Base-by-base conservation (phyloP, 805 yeast genomes). In the Yamadazyma tumulicola region DNA sequence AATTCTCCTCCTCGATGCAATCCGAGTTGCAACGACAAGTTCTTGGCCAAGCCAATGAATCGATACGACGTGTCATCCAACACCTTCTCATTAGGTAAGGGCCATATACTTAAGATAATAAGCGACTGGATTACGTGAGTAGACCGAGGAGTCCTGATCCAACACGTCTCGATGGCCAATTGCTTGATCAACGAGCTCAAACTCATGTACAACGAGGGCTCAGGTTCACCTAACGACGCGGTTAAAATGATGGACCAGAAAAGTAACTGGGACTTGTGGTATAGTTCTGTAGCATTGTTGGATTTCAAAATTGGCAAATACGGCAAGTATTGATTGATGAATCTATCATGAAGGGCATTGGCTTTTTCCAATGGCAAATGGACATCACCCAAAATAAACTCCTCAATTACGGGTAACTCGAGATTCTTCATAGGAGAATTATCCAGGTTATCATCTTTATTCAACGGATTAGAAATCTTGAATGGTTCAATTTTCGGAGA, bases 71-170 rank as follows among this genome's bases (percentile, higher is more conserved):
- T 82, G 54, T 89, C 97, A 59, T 89, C 97, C 39, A 89, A 66
- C 13, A 89, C 91, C 51, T 88, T 89, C 51, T 85, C 89, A 51
- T 88, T 88, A 0, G 97, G 97, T 29, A 89, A 58, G 0, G 96
- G 96, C 97, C 97, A 89, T 11, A 79, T 78, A 19, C 89, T 78
- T 19, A 89, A 65, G n/a, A 89, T 81, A 17, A 89, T 62, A 25
- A 89, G 64, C 0, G 96, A 95, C 53, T 89, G 97, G 6, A 89
- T 86, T 25, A 89, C 89, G 55, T 89, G 96, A 0, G 96, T 85
- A 2, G 95, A 85, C 52, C 97, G 72, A 2, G 97, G 96, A 0
- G 97, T 89, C 38, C 89, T 67, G 31, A 88, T 77, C 94, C 96
- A 86, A 59, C 96, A 87, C 0, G 94, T 85, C 51, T 85, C 95